Base-by-base conservation (phyloP, 108 stramenopile species). In the Schizochytrium sp. region DNA sequence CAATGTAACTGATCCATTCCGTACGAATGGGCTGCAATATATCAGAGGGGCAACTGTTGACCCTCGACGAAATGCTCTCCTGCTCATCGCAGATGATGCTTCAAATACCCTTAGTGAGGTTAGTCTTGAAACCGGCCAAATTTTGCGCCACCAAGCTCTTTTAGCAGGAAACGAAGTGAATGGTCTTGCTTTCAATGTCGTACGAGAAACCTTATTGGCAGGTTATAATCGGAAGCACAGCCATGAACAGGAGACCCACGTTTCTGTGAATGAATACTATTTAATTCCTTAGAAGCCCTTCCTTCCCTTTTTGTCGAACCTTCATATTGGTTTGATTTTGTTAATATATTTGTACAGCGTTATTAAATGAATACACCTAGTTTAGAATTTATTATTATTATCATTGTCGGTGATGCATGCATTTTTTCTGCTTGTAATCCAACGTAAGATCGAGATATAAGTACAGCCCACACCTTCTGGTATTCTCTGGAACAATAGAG, bases 161-260 rank as follows among this genome's bases (percentile, higher is more conserved):
- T 69, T 69, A 10, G 64, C 64, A 7, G 64, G 64, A 3, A 69
- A 69, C 64, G 64, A 69, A 44, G 64, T 44, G 2, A 44, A 69
- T 44, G 64, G 64, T 7, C 40, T 69, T 44, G 28, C 64, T 44
- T 69, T 2, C 64, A 38, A 69, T 44, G 64, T 44, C 42, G 64
- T 8, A 38, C 12, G 64, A 7, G 40, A 38, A 8, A 13, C 64
- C 64, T 44, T 69, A 2, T 44, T 69, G 40, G 15, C 64, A 44
- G 64, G 64, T 44, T 69, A 69, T 44, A 69, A 69, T 38, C 64
- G 64, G 10, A 38, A 69, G 64, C 64, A 69, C 28, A 69, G 64
- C 44, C 64, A 69, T 44, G 64, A 69, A 44, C 42, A 58, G 13
- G 57, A 38, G 1, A 69, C 28, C 28, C 28, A 28, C 28, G 28